Conservation (phyloP, 2,329 filamentous ascomycete species). For the Mollisia scopiformis region DNA sequence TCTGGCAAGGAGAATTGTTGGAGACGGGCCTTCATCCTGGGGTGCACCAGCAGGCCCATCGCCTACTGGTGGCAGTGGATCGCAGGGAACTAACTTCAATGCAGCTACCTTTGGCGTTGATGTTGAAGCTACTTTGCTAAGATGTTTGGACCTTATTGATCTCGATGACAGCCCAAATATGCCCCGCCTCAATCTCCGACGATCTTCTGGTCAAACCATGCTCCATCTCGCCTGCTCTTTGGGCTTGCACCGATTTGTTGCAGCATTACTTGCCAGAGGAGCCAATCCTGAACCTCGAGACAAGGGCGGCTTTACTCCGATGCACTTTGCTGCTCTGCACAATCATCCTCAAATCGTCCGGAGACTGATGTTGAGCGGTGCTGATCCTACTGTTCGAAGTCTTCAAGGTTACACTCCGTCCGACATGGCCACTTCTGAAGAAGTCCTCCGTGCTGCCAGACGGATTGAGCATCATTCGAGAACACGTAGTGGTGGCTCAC, state of each 20-base stretch:
- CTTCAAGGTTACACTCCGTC: constrained; percentile 70
- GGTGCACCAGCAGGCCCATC: constrained; percentile 46
- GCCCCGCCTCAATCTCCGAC: constrained; percentile 67
- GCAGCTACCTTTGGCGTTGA: constrained; percentile 38
- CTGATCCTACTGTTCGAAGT: constrained; percentile 71
- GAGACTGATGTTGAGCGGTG: constrained; percentile 72
- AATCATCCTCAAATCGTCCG: constrained; percentile 76
- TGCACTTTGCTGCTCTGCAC: constrained; percentile 81
- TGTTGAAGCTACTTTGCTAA: constrained; percentile 56
- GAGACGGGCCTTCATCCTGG: constrained; percentile 51
- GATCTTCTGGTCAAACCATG: constrained; percentile 75
- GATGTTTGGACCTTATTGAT: constrained; percentile 78
- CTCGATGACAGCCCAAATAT: constrained; percentile 72
- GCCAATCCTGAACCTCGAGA: constrained; percentile 76
- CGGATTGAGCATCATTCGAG: constrained; percentile 64
- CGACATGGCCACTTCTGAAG: constrained; percentile 69
- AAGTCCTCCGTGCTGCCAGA: constrained; percentile 65
- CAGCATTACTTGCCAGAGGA: constrained; percentile 76
- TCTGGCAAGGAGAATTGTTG: constrained; percentile 63
- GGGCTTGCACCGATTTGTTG: constrained; percentile 75
- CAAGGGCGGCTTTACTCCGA: constrained; percentile 77
- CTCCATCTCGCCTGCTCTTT: constrained; percentile 78
- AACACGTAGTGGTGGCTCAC: constrained; percentile 66
- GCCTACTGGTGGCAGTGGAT: constrained; percentile 49
- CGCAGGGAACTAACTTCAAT: constrained; percentile 46